phyloP scores from a whole-genome alignment of 2,329 filamentous ascomycete species.

The Tolypocladium ophioglossoides region DNA sequence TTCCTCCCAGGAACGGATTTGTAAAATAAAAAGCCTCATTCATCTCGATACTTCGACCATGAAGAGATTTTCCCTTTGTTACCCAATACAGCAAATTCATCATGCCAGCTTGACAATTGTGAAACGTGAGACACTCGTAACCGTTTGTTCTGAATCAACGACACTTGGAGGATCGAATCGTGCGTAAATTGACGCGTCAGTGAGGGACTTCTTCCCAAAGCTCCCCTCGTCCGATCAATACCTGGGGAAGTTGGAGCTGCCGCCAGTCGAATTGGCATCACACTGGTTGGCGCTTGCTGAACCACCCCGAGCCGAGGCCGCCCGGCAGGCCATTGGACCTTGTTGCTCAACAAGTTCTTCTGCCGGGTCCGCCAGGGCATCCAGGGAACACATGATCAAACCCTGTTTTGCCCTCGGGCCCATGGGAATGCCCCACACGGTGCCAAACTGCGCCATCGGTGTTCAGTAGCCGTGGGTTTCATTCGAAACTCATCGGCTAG shows the following conservation, averaged over 20 bases:
- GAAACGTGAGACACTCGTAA: background rate
- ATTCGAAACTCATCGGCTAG: constrained; percentile 5
- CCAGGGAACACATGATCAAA: constrained; percentile 1
- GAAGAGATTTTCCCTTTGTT: constrained; percentile 18
- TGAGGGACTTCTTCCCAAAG: background rate
- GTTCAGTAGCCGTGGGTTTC: background rate
- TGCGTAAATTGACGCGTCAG: background rate
- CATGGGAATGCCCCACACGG: constrained; percentile 16
- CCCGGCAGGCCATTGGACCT: background rate
- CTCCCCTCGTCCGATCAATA: background rate
- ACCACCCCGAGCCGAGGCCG: background rate
- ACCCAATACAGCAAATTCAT: constrained; percentile 1
- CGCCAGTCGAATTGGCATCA: background rate
- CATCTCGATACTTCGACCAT: constrained; percentile 24
- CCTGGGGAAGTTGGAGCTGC: background rate
- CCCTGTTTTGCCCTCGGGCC: constrained; percentile 3
- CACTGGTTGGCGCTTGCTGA: background rate
- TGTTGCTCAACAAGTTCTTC: background rate
- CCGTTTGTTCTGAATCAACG: background rate
- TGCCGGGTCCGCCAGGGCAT: background rate
- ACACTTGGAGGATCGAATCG: background rate
- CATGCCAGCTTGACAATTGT: background rate
- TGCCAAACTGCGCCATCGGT: constrained; percentile 16
- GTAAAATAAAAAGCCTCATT: constrained; percentile 34
- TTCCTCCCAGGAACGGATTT: constrained; percentile 24